phyloP scores from a whole-genome alignment of 2,329 filamentous ascomycete genomes.

The Claviceps sp. region DNA sequence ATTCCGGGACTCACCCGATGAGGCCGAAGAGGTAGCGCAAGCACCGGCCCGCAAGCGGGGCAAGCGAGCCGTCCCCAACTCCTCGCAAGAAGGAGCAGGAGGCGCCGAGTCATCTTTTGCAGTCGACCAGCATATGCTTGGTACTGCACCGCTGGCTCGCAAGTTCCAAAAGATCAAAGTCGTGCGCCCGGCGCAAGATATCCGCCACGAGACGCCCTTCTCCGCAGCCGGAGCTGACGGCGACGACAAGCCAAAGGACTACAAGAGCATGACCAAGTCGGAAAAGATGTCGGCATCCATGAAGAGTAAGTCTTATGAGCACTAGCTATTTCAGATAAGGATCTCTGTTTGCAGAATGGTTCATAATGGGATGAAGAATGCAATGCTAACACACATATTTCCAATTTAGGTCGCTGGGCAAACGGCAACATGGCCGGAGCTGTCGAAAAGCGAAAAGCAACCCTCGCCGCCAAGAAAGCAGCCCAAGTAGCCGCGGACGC shows the following conservation, averaged over 20 bases:
- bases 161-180: constrained; percentile 27
- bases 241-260: constrained; percentile 37
- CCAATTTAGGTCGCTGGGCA: constrained; percentile 38
- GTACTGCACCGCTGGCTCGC: constrained; percentile 12
- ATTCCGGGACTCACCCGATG: constrained; percentile 36
- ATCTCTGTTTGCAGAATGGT: not conserved
- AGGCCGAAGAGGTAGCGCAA: constrained; percentile 22
- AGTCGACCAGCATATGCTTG: constrained; percentile 10
- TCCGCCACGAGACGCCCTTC: constrained; percentile 18
- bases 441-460: constrained; percentile 48
- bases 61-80: constrained; percentile 14
- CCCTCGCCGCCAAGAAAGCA: constrained; percentile 44
- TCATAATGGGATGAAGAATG: constrained; percentile 3
- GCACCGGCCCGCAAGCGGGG: constrained; percentile 26
- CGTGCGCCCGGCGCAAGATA: constrained; percentile 16
- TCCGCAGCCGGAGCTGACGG: constrained; percentile 16
- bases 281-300: constrained; percentile 55
- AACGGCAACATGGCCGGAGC: constrained; percentile 47
- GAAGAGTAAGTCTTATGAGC: constrained; percentile 36
- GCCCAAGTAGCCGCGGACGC: constrained; percentile 28
- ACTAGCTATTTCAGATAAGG: not conserved
- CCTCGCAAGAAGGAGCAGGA: not conserved
- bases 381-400: constrained; percentile 8
- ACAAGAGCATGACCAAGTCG: constrained; percentile 48
- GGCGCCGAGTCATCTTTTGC: constrained; percentile 8